Conservation (phyloP, 192 early-diverging fungal genomes). For the Oehlia diaphana region DNA sequence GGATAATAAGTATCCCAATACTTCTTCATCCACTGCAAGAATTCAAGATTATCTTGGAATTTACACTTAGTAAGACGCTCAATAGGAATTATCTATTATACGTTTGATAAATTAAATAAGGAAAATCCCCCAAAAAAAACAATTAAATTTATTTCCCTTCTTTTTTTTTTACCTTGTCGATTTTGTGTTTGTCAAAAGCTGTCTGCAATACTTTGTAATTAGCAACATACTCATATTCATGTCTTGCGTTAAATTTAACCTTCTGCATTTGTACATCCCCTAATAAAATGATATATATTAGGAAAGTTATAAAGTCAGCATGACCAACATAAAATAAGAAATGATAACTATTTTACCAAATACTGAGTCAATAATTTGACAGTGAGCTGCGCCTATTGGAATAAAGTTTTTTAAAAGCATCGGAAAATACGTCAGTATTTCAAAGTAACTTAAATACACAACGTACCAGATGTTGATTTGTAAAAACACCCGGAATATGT, state of each 20-base stretch:
- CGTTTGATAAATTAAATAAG: background rate
- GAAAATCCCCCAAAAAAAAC: background rate
- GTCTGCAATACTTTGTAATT: constrained; percentile 96
- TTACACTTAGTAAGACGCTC: constrained; percentile 91
- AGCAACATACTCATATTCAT: constrained; percentile 93
- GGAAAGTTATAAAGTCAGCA: background rate
- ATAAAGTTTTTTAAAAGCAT: background rate
- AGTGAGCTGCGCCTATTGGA: constrained; percentile 62
- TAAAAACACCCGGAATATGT: background rate
- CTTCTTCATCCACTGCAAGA: constrained; percentile 93
- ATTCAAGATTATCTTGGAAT: constrained; percentile 99
- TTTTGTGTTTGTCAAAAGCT: constrained; percentile 83
- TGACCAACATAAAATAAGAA: background rate
- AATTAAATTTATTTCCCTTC: background rate
- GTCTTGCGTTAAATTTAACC: constrained; percentile 94
- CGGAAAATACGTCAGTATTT: background rate
- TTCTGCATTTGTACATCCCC: constrained; percentile 80
- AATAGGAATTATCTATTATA: constrained; percentile 74
- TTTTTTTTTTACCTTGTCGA: constrained; percentile 75
- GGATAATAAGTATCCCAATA: constrained; percentile 91
- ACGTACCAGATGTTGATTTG: background rate
- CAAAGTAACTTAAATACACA: background rate
- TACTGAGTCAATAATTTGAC: constrained; percentile 72
- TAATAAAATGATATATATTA: constrained; percentile 35
- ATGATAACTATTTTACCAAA: constrained; percentile 44